phyloP scores from a whole-genome alignment of 768 basidiomycete genomes.

The Mycena sanguinolenta region DNA sequence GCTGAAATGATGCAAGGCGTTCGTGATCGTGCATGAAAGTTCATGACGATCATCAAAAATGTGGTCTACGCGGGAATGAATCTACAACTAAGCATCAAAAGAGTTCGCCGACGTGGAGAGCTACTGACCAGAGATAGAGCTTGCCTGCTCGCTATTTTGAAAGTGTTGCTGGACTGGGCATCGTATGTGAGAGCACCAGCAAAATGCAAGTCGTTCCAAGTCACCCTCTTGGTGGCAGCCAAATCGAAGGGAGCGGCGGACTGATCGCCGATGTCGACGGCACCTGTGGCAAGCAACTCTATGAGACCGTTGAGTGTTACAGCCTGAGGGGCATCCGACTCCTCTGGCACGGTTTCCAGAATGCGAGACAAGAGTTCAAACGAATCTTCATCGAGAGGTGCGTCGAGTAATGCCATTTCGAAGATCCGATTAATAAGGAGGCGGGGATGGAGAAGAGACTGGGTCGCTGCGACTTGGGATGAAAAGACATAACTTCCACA shows the following conservation, averaged over 20 bases:
- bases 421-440: neutral
- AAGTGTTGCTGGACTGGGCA: neutral
- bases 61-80: conserved; percentile 18
- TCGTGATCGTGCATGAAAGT: neutral
- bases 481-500: conserved; percentile 21
- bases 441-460: conserved; percentile 20
- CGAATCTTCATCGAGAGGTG: neutral
- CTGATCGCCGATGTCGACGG: neutral
- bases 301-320: conserved; percentile 8
- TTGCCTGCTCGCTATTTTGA: conserved; percentile 11
- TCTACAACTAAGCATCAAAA: neutral
- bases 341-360: conserved; percentile 1
- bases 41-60: neutral
- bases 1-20: neutral
- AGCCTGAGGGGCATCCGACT: neutral
- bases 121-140: conserved; percentile 10
- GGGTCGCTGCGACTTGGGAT: neutral
- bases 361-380: conserved; percentile 8
- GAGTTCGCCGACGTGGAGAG: neutral
- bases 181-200: conserved; percentile 21
- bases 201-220: conserved; percentile 20
- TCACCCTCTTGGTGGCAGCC: neutral
- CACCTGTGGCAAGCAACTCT: conserved; percentile 22
- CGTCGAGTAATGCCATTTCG: neutral
- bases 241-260: neutral